phyloP scores from a whole-genome alignment of 179 eudicot species.

The Vitellaria paradoxa region DNA sequence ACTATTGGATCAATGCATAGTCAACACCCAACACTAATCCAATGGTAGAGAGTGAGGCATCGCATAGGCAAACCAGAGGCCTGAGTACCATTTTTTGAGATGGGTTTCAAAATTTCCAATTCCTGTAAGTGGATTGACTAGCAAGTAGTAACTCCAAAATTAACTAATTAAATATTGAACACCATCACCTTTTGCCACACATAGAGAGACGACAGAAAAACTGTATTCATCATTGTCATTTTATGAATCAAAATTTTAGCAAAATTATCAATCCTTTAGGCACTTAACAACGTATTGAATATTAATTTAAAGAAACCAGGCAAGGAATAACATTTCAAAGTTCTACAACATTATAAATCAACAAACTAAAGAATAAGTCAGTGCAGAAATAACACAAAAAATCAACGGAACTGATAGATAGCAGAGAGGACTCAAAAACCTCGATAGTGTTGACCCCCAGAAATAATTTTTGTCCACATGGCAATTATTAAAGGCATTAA shows the following conservation, averaged over 20 bases:
- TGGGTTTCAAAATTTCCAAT: too few species aligned
- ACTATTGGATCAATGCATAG: too few species aligned
- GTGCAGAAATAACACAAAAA: not conserved
- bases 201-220: not conserved
- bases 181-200: not conserved
- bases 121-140: not conserved
- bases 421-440: not conserved
- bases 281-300: not conserved
- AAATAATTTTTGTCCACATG: too few species aligned
- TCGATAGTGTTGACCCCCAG: too few species aligned
- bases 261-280: not conserved
- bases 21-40: too few species aligned
- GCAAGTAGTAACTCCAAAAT: not conserved
- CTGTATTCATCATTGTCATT: not conserved
- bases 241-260: not conserved
- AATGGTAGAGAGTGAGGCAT: too few species aligned
- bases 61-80: too few species aligned
- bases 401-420: not conserved
- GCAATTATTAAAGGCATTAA: too few species aligned
- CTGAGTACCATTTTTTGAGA: too few species aligned
- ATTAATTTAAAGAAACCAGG: not conserved
- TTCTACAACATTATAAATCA: too few species aligned
- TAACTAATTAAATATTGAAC: not conserved
- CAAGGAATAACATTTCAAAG: not conserved
- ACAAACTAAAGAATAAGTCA: not conserved